Conservation (phyloP, 768 basidiomycete genomes). For the Naematelia aurantialba region DNA sequence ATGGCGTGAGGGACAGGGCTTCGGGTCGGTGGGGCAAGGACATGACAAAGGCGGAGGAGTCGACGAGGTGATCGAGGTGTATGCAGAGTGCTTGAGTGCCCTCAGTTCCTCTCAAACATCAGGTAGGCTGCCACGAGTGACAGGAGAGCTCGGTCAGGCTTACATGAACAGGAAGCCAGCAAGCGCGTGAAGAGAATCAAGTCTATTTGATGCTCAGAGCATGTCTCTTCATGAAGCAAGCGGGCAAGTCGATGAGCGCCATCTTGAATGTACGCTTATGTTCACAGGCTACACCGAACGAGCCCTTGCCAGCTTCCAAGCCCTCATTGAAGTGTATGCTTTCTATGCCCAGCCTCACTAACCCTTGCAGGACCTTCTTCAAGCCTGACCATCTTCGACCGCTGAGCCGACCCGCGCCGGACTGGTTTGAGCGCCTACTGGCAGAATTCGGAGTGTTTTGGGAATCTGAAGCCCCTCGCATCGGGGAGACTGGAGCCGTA, state of each 20-base stretch:
- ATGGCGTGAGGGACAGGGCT: constrained; percentile 47
- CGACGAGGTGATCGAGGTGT: constrained; percentile 47
- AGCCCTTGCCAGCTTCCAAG: constrained; percentile 50
- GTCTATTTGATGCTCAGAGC: constrained; percentile 51
- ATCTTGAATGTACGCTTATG: no score
- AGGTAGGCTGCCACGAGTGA: no score
- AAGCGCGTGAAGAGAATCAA: constrained; percentile 47
- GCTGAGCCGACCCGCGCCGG: background rate
- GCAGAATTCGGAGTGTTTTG: constrained; percentile 50
- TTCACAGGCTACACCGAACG: constrained; percentile 52
- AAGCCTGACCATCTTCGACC: constrained; percentile 35
- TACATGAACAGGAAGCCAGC: constrained; percentile 1
- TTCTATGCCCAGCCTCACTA: background rate
- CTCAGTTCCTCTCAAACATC: no score
- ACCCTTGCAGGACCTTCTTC: constrained; percentile 43
- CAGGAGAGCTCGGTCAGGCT: no score
- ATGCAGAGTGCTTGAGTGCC: constrained; percentile 37
- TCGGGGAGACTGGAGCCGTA: constrained; percentile 47
- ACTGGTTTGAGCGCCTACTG: constrained; percentile 26
- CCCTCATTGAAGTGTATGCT: constrained; percentile 51
- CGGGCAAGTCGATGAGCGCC: no score
- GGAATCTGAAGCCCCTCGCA: constrained; percentile 50
- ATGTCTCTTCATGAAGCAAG: constrained; percentile 48
- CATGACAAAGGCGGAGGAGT: constrained; percentile 38
- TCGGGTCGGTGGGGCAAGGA: constrained; percentile 24